Evolutionary conservation across 345 rosid genomes (phyloP), one percentile per base, ranked within the genome.

Genomic region (Schrenkiella parvula): DNA sequence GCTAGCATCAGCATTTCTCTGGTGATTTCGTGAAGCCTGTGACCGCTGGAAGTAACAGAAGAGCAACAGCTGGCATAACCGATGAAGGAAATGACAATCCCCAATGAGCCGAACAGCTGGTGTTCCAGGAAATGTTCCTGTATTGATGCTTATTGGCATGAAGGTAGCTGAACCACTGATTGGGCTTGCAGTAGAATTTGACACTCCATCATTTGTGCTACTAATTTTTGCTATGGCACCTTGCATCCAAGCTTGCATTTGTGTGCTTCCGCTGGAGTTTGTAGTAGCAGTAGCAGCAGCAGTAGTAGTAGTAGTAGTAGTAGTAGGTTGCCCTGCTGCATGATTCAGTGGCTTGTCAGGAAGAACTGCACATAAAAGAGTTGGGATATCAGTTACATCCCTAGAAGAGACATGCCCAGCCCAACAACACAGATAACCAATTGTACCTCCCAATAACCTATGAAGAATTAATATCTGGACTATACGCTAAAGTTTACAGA

Each of bases 51-150:
- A 83, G 80, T 77, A 95, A 81, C 98, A 92, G 80, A 95, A 95
- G 54, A 95, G 91, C 76, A 92, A 80, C 64, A 95, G 95, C 77
- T 95, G 98, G 67, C 99, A 95, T 80, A 95, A 81, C 79, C 98
- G 91, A 71, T 92, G 98, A 79, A 95, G 98, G 77, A 95, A 95
- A 84, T 95, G 98, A 83, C 98, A 90, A 79, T 95, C 99, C 38
- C 98, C 99, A 82, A 95, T 95, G 64, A 95, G 95, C 82, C 99
- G 81, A 54, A 95, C 99, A 82, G 99, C 99, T 11, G 99, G 98
- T 38, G 99, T 95, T 83, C 99, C 99, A 37, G 98, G 99, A 82
- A 95, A 95, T 65, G 98, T 92, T 80, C 98, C 99, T 29, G 96
- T 95, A 75, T 95, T 95, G 61, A 95, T 92, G 86, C 98, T 92